Percentiles rank a stretch among this genome's conserved stretches.
Conservation (phyloP, 306 rosid species). For the Vigna nakashimae region DNA sequence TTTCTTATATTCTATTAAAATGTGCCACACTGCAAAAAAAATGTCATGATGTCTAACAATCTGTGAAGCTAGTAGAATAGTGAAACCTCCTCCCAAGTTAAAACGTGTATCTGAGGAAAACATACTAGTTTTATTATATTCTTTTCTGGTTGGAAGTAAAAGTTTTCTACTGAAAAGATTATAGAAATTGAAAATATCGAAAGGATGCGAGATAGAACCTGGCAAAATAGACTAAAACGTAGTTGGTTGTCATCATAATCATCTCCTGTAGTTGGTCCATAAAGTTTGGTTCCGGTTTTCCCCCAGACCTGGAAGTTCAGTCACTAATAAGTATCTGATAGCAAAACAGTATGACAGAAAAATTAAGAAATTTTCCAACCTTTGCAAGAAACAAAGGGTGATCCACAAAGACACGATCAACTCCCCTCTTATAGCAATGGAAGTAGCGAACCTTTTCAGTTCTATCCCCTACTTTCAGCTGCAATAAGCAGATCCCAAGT, state of each 20-base stretch:
- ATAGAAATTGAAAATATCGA: not conserved
- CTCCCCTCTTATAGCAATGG: slow-evolving; percentile 85
- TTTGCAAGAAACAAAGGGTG: slow-evolving; percentile 73
- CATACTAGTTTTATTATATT: not conserved
- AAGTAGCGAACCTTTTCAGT: slow-evolving; percentile 69
- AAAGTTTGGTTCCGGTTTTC: slow-evolving; percentile 71
- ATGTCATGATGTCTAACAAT: not conserved
- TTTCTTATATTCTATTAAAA: slow-evolving; percentile 9
- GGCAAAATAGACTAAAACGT: slow-evolving; percentile 79
- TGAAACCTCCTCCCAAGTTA: not conserved
- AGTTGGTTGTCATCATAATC: slow-evolving; percentile 76
- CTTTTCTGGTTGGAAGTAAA: not conserved
- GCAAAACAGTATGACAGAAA: slow-evolving; percentile 9
- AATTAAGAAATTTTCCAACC: slow-evolving; percentile 52
- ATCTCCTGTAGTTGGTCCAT: slow-evolving; percentile 69
- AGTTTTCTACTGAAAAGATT: not conserved
- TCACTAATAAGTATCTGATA: slow-evolving; percentile 32
- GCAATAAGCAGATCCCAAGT: not conserved
- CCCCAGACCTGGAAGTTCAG: slow-evolving; percentile 76
- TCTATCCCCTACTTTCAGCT: slow-evolving; percentile 65
- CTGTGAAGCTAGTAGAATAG: not conserved
- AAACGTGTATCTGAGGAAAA: not conserved
- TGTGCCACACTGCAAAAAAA: not conserved
- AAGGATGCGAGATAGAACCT: slow-evolving; percentile 48
- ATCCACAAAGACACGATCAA: slow-evolving; percentile 82